phyloP scores from a whole-genome alignment of 2,329 filamentous ascomycete genomes.

The Aspergillus melleus region DNA sequence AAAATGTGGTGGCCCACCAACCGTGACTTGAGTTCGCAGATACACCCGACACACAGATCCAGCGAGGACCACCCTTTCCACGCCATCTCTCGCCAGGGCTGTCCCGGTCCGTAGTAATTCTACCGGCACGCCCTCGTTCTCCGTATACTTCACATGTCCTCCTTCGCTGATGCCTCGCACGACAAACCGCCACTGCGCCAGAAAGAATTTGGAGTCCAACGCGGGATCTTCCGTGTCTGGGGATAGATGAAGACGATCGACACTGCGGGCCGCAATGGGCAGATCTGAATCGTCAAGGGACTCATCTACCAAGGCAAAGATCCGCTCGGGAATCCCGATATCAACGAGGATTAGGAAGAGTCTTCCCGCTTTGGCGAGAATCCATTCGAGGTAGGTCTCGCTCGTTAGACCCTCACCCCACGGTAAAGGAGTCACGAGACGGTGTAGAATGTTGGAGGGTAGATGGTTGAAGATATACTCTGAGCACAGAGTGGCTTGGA shows the following conservation, averaged over 20 bases:
- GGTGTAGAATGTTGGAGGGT: slow-evolving; percentile 36
- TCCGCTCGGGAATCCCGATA: slow-evolving; percentile 62
- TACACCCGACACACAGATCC: slow-evolving; percentile 36
- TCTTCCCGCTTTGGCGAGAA: slow-evolving; percentile 57
- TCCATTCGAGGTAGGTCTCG: slow-evolving; percentile 63
- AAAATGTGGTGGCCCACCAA: slow-evolving; percentile 39
- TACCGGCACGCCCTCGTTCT: slow-evolving; percentile 61
- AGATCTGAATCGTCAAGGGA: slow-evolving; percentile 64
- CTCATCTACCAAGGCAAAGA: slow-evolving; percentile 61
- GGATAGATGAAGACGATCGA: slow-evolving; percentile 56
- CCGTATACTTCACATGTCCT: slow-evolving; percentile 58
- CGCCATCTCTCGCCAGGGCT: slow-evolving; percentile 35
- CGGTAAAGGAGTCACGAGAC: slow-evolving; percentile 38
- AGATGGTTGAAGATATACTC: slow-evolving; percentile 42
- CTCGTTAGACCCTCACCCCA: slow-evolving; percentile 49
- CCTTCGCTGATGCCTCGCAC: slow-evolving; percentile 57
- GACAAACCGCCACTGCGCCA: slow-evolving; percentile 60
- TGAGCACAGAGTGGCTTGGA: slow-evolving; percentile 43
- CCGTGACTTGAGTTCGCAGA: slow-evolving; percentile 39
- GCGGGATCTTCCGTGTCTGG: slow-evolving; percentile 45
- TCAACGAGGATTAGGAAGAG: slow-evolving; percentile 61
- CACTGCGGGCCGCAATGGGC: slow-evolving; percentile 55
- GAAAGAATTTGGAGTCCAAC: slow-evolving; percentile 59
- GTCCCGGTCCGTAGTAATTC: slow-evolving; percentile 51
- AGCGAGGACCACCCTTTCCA: slow-evolving; percentile 44